These are phyloP conservation scores for Ophiostoma triangulosporum DNA, from an alignment of 2,329 filamentous ascomycete genomes.

Conservation along the genomic window DNA sequence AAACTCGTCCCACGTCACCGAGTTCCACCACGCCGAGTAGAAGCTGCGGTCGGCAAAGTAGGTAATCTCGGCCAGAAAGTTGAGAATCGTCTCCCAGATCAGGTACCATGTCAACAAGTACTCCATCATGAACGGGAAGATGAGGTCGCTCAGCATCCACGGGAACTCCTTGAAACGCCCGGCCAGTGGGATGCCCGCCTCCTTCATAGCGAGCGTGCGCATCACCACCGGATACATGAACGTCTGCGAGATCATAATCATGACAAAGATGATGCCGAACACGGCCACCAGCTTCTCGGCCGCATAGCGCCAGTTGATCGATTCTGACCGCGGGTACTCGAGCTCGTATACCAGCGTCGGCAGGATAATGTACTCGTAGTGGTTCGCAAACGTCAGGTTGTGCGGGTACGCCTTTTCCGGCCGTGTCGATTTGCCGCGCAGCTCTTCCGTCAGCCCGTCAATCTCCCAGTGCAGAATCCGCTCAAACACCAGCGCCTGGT, in stretches of 20 bases:
- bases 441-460: slow-evolving; percentile 48
- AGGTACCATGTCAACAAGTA: slow-evolving; percentile 69
- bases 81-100: slow-evolving; percentile 65
- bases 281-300: slow-evolving; percentile 57
- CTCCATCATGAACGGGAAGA: slow-evolving; percentile 69
- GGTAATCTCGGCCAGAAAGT: slow-evolving; percentile 64
- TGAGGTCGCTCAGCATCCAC: slow-evolving; percentile 59
- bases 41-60: slow-evolving; percentile 66
- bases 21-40: slow-evolving; percentile 52
- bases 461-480: slow-evolving; percentile 54
- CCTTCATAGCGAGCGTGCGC: slow-evolving; percentile 52
- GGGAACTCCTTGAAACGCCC: slow-evolving; percentile 56
- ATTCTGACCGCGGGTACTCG: slow-evolving; percentile 56
- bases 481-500: slow-evolving; percentile 51
- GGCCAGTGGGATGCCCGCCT: slow-evolving; percentile 44
- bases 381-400: slow-evolving; percentile 52
- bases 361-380: slow-evolving; percentile 59
- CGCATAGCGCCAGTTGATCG: slow-evolving; percentile 62
- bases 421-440: slow-evolving; percentile 46
- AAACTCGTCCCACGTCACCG: slow-evolving; percentile 57
- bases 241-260: slow-evolving; percentile 65
- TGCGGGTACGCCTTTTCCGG: slow-evolving; percentile 45
- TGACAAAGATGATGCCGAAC: slow-evolving; percentile 60
- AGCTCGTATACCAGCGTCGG: slow-evolving; percentile 71
- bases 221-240: slow-evolving; percentile 67